Evolutionary conservation across 148 eudicot species (phyloP).

Genomic region (Tetragonia tetragonoides): DNA sequence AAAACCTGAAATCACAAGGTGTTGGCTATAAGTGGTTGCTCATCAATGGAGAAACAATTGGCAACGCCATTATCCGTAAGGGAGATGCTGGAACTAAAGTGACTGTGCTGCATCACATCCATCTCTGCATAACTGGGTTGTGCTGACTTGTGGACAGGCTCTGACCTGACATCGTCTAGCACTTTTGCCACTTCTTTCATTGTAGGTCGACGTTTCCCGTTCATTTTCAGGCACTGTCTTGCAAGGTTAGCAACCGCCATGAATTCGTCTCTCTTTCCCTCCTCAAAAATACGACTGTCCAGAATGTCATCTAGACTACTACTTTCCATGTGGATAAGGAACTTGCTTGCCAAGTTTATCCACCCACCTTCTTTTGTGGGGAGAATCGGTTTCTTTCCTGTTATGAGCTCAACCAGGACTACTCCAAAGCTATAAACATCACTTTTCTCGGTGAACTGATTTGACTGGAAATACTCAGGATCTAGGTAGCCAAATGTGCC

Average conservation of each 20-base stretch:
- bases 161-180: not conserved
- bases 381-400: conserved; percentile 6
- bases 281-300: not conserved
- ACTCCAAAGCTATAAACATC: conserved; percentile 33
- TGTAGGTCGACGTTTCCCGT: not conserved
- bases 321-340: not conserved
- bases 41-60: not conserved
- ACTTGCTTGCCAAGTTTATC: not conserved
- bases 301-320: not conserved
- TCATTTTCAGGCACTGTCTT: not conserved
- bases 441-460: not conserved
- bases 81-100: too few species aligned
- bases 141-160: not conserved
- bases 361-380: not conserved
- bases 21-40: not conserved
- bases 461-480: conserved; percentile 17
- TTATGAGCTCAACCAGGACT: conserved; percentile 29
- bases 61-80: too few species aligned
- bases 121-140: not conserved
- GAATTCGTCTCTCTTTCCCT: not conserved
- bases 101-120: not conserved
- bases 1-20: not conserved
- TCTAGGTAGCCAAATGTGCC: conserved; percentile 26
- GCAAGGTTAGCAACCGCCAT: not conserved
- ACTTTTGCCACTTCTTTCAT: not conserved